Base-by-base conservation (phyloP, 306 rosid genomes). In the Cyamopsis tetragonoloba region DNA sequence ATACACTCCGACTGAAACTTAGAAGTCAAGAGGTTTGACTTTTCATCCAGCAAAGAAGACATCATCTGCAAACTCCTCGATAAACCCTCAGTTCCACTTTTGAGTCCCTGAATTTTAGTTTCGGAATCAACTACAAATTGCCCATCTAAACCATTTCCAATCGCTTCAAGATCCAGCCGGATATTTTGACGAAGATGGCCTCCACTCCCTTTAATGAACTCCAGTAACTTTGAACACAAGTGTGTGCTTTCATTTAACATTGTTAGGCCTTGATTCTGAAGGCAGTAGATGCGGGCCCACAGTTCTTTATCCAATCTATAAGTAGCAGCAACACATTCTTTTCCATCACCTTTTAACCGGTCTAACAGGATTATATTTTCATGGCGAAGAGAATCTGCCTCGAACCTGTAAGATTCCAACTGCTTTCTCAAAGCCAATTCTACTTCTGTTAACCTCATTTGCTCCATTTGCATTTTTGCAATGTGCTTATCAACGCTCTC, bases 351-450 rank as follows among this genome's bases (percentile, higher is more conserved):
- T 82, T 89, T 88, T 71, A 93, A 73, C 47, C 89, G 86, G 71
- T 83, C 73, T 72, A 90, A 64, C 47, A 95, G 77, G 48, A 60
- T 71, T 54, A 86, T 86, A 81, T 95, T 95, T 82, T 90, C 99
- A 30, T 76, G 96, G 53, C 97, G 89, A 73, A 93, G 96, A 75
- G 99, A 85, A 76, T 90, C 97, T 59, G 78, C 86, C 78, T 93
- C 95, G 59, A 83, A 72, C 80, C 82, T 80, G 50, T n/a, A 83
- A 59, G 92, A 84, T 17, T 93, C 92, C 76, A 90, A 66, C 74
- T 90, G 96, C 77, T 58, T 88, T 67, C 97, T 83, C 84, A 93
- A 83, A 66, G 80, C 82, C 55, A 80, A 42, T 79, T 93, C 99
- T 58, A 88, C 83, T 44, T 91, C 92, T 13, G 92, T 71, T 78